Percentiles rank a stretch among this genome's conserved stretches.
phyloP scores from a whole-genome alignment of 2,329 filamentous ascomycete species.

The Alternaria infectoria region DNA sequence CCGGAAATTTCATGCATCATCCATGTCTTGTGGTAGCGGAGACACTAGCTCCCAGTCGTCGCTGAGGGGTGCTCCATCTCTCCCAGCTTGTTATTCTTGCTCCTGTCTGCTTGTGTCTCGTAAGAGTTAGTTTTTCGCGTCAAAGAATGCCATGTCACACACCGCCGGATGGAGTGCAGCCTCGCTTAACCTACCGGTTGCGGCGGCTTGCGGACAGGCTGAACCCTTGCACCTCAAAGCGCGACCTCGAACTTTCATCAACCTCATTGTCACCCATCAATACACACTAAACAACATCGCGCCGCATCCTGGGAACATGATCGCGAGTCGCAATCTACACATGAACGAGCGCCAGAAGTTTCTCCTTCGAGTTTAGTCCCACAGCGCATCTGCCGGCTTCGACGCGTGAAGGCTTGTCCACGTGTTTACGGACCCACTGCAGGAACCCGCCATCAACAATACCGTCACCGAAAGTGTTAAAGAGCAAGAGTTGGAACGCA shows the following conservation, averaged over 20 bases:
- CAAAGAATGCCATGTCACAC: conserved; percentile 20
- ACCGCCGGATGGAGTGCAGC: conserved; percentile 14
- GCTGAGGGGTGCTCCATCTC: background rate
- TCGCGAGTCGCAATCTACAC: conserved; percentile 16
- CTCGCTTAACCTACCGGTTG: conserved; percentile 17
- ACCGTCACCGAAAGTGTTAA: conserved; percentile 13
- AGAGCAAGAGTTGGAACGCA: conserved; percentile 9
- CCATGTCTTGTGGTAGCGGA: conserved; percentile 16
- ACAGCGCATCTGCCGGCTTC: conserved; percentile 12
- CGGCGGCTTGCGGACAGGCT: conserved; percentile 18
- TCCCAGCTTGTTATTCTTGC: background rate
- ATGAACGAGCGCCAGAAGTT: conserved; percentile 14
- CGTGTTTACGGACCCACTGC: conserved; percentile 32
- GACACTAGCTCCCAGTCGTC: conserved; percentile 6
- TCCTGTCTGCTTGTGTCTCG: background rate
- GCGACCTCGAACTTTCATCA: conserved; percentile 25
- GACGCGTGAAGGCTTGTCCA: conserved; percentile 37
- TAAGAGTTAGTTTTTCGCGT: conserved; percentile 3
- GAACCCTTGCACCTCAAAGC: conserved; percentile 22
- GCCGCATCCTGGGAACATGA: conserved; percentile 20
- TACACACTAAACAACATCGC: conserved; percentile 8
- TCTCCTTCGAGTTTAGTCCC: conserved; percentile 12
- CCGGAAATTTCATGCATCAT: conserved; percentile 23
- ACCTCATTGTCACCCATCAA: conserved; percentile 18
- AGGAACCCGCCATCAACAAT: conserved; percentile 18